A percentile compares a stretch with the other conserved stretches of the same genome.
phyloP scores from a whole-genome alignment of 192 early-diverging fungal genomes.

The Cetraspora pellucida region DNA sequence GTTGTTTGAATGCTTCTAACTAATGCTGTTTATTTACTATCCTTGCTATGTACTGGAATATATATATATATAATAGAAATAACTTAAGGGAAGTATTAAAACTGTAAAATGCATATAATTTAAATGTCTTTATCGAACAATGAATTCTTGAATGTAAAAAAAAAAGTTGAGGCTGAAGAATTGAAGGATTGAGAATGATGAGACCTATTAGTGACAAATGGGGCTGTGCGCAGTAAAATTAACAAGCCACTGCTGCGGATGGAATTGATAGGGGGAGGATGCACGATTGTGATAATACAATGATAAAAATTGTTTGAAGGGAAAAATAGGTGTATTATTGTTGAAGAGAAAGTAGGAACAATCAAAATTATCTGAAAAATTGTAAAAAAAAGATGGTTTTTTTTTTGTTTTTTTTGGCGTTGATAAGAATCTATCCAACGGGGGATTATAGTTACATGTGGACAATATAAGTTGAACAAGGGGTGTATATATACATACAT shows the following conservation, averaged over 20 bases:
- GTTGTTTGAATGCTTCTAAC: too few relatives aligned
- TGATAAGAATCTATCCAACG: background rate
- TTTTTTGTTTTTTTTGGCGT: background rate
- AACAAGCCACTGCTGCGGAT: conserved; percentile 17
- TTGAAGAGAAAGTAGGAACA: background rate
- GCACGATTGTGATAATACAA: background rate
- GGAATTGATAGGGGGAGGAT: background rate
- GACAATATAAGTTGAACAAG: background rate
- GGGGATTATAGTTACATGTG: background rate
- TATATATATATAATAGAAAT: too few relatives aligned
- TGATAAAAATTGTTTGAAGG: background rate
- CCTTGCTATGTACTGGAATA: too few relatives aligned
- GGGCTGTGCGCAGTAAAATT: conserved; percentile 21
- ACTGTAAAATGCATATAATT: background rate
- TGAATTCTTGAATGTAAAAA: background rate
- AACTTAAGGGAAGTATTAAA: background rate
- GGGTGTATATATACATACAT: too few relatives aligned
- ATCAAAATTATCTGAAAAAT: background rate
- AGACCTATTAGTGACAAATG: background rate
- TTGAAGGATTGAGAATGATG: background rate
- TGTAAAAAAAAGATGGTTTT: too few relatives aligned
- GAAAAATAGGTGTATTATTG: background rate
- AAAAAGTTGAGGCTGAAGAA: conserved; percentile 7
- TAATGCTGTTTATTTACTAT: too few relatives aligned
- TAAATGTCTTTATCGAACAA: background rate